Conservation (phyloP, 1,284 basidiomycete genomes). For the Thelephora terrestris region DNA sequence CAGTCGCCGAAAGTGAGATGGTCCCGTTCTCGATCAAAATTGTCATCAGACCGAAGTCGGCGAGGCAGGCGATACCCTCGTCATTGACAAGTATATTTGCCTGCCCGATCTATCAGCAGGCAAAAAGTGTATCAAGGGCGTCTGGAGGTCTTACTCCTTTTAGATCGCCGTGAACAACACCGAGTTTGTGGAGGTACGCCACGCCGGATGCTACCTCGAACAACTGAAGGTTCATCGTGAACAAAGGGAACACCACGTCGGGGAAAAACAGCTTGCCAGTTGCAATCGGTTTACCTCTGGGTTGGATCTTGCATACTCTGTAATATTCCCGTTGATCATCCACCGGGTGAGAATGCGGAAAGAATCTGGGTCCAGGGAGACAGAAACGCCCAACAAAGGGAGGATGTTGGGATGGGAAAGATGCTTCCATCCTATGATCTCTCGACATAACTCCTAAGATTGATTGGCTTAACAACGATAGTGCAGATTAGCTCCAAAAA, state of each 20-base stretch:
- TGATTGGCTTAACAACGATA: too few relatives aligned
- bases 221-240: too few relatives aligned
- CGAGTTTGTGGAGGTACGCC: slow-evolving; percentile 5
- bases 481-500: too few relatives aligned
- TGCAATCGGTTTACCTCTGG: slow-evolving; percentile 1
- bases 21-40: neutral
- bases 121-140: neutral
- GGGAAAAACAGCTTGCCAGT: neutral
- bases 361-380: neutral
- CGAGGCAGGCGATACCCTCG: slow-evolving; percentile 1
- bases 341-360: slow-evolving; percentile 2
- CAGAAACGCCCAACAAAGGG: slow-evolving; percentile 8
- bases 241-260: neutral
- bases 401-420: slow-evolving; percentile 9
- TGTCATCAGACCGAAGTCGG: slow-evolving; percentile 7
- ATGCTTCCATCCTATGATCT: slow-evolving; percentile 8
- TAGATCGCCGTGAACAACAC: slow-evolving; percentile 6
- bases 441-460: slow-evolving; percentile 6
- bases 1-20: too few relatives aligned
- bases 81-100: slow-evolving; percentile 6
- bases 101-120: neutral
- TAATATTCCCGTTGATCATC: slow-evolving; percentile 6
- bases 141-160: slow-evolving; percentile 5
- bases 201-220: slow-evolving; percentile 5
- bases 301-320: neutral